Percentiles rank a stretch among this genome's conserved stretches.
phyloP scores from a whole-genome alignment of 257 asterid species.

The Schizonepeta tenuifolia region DNA sequence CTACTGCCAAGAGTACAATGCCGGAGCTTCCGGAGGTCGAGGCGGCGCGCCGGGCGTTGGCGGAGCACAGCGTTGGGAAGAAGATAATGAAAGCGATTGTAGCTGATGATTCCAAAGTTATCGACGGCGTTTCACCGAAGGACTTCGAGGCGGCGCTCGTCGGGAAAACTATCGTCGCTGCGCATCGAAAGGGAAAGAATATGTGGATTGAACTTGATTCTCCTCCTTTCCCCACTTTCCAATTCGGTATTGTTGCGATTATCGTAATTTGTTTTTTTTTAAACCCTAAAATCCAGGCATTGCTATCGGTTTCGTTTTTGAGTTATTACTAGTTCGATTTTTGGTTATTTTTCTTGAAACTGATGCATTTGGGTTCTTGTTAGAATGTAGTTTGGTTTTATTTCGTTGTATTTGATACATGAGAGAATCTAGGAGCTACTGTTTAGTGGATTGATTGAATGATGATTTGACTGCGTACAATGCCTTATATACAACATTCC shows the following conservation, averaged over 20 bases:
- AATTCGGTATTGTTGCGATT: constrained; percentile 63
- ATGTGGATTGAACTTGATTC: constrained; percentile 97
- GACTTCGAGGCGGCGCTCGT: constrained; percentile 78
- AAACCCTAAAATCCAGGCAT: constrained; percentile 39
- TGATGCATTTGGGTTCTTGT: neutral
- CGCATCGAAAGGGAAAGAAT: constrained; percentile 95
- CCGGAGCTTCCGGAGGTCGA: constrained; percentile 99
- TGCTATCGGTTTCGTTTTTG: neutral
- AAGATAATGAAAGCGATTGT: constrained; percentile 63
- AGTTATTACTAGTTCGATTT: neutral
- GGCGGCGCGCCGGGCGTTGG: constrained; percentile 90
- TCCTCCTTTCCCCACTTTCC: constrained; percentile 95
- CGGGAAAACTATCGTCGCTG: constrained; percentile 85
- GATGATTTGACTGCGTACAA: neutral
- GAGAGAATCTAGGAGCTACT: constrained; percentile 8
- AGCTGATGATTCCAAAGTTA: constrained; percentile 84
- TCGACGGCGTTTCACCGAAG: constrained; percentile 70
- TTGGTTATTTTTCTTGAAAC: too few species aligned
- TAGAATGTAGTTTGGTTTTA: neutral
- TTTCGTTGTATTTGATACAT: neutral
- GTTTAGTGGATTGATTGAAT: constrained; percentile 14
- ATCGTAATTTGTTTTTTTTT: neutral
- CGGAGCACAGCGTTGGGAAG: constrained; percentile 85
- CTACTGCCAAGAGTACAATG: constrained; percentile 45
- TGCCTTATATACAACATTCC: neutral